phyloP scores from a whole-genome alignment of 805 yeast genomes.

The Diddensiella transvaalensis region DNA sequence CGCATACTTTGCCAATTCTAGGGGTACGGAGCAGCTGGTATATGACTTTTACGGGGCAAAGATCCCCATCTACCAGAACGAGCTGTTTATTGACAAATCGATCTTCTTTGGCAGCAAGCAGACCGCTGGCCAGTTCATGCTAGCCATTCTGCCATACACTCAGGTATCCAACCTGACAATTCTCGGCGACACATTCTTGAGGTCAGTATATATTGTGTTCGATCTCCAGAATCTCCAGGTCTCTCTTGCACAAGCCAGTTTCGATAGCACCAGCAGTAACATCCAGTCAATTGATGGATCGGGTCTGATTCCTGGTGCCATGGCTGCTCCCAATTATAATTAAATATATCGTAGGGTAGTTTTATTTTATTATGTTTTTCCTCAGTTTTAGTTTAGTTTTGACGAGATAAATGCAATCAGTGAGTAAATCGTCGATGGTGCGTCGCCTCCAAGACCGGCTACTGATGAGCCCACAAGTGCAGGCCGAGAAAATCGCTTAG shows the following conservation, averaged over 20 bases:
- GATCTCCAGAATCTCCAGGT: constrained; percentile 55
- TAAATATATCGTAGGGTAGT: too few species aligned
- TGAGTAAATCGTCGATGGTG: not conserved
- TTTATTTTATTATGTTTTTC: not conserved
- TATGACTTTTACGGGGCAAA: constrained; percentile 23
- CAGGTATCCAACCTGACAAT: constrained; percentile 22
- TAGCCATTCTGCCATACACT: constrained; percentile 9
- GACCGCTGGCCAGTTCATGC: constrained; percentile 5
- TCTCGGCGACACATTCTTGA: constrained; percentile 53
- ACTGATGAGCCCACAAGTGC: constrained; percentile 17
- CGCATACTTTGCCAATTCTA: constrained; percentile 4
- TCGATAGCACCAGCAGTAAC: constrained; percentile 6
- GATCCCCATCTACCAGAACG: constrained; percentile 24
- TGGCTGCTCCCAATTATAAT: constrained; percentile 8
- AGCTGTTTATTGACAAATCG: constrained; percentile 19
- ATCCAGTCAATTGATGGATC: constrained; percentile 13
- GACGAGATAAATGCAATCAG: constrained; percentile 4
- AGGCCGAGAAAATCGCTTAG: constrained; percentile 17
- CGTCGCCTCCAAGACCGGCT: not conserved
- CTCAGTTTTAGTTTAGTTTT: not conserved
- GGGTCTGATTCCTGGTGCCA: constrained; percentile 18
- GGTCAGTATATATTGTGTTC: constrained; percentile 51
- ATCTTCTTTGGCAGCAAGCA: constrained; percentile 17
- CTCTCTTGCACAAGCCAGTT: constrained; percentile 48
- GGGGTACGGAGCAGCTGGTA: not conserved